Percentiles rank a stretch among this genome's conserved stretches.
These are phyloP conservation scores for Mallotus japonicus DNA, from an alignment of 441 rosid species.

Conservation along the genomic window DNA sequence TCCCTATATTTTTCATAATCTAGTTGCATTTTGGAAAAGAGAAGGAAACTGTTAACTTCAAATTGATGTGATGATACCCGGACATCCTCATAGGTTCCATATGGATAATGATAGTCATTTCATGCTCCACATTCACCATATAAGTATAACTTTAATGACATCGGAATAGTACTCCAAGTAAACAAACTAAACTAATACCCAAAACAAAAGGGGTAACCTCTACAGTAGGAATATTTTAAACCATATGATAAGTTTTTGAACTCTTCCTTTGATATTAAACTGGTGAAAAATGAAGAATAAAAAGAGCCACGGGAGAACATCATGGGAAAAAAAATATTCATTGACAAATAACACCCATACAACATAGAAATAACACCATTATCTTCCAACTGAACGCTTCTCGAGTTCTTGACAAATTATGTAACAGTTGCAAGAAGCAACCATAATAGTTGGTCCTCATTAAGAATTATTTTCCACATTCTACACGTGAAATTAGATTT, in stretches of 20 bases:
- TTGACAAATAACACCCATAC: background rate
- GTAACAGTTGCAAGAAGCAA: background rate
- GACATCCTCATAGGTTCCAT: background rate
- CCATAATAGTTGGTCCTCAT: background rate
- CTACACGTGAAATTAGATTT: background rate
- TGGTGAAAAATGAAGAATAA: background rate
- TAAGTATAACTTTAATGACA: background rate
- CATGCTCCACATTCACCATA: background rate
- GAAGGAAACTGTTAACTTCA: background rate
- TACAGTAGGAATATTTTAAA: background rate
- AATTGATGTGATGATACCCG: background rate
- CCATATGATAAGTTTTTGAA: too few relatives aligned
- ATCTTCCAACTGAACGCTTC: background rate
- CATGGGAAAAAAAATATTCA: background rate
- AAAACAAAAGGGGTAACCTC: background rate
- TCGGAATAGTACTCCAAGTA: background rate
- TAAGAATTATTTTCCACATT: constrained; percentile 10
- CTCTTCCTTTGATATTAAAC: background rate
- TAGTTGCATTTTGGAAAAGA: background rate
- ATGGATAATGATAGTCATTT: background rate
- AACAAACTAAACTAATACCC: background rate
- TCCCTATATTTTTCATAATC: background rate
- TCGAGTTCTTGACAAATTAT: background rate
- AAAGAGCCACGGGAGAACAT: constrained; percentile 12
- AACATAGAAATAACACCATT: background rate